These are phyloP conservation scores for Malus domestica DNA, from an alignment of 306 rosid genomes.

Conservation along the genomic window ASM211411v1 NC_041791.1:28873001-28873500, in stretches of 20 bases:
- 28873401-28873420: neutral
- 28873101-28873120: too few species aligned
- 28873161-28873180: too few species aligned
- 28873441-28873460: neutral
- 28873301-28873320: neutral
- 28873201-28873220: neutral
- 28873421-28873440: neutral
- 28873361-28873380: neutral
- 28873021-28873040: neutral
- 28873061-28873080: neutral
- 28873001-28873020: neutral
- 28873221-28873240: neutral
- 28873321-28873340: neutral
- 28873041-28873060: neutral
- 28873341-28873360: neutral
- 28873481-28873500: neutral
- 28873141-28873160: too few species aligned
- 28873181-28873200: neutral
- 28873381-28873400: neutral
- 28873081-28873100: neutral
- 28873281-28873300: neutral
- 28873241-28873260: neutral
- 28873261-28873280: neutral
- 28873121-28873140: too few species aligned
- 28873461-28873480: neutral